Conservation (phyloP, 192 early-diverging fungal species). For the Entomortierella parvispora region DNA sequence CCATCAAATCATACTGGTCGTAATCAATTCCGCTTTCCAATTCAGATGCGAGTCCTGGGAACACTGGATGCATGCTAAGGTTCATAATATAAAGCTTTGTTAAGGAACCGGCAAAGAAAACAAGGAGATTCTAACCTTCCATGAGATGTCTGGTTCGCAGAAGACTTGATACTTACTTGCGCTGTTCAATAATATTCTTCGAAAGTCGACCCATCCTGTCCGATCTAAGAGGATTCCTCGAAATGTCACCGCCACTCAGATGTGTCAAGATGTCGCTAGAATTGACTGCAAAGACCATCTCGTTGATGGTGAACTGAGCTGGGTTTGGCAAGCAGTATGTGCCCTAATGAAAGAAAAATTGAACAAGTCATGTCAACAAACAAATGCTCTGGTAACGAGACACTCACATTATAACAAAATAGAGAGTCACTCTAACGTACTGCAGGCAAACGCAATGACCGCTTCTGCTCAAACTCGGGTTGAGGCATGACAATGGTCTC, state of each 20-base stretch:
- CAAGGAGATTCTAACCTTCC: too few species aligned
- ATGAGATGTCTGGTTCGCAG: too few species aligned
- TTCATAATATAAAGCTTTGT: not conserved
- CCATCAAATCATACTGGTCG: slow-evolving; percentile 53
- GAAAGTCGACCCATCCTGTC: slow-evolving; percentile 80
- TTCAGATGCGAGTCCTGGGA: slow-evolving; percentile 63
- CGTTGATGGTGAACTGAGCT: slow-evolving; percentile 85
- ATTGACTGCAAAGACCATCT: slow-evolving; percentile 79
- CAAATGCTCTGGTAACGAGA: not conserved
- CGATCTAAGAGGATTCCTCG: slow-evolving; percentile 38
- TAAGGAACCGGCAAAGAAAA: not conserved
- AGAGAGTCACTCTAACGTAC: slow-evolving; percentile 24
- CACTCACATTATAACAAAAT: not conserved
- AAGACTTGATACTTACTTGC: too few species aligned
- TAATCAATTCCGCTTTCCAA: slow-evolving; percentile 47
- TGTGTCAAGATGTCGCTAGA: slow-evolving; percentile 83
- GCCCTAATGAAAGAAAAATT: slow-evolving; percentile 13
- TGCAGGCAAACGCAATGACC: slow-evolving; percentile 58
- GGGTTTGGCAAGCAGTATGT: slow-evolving; percentile 78
- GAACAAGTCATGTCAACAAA: not conserved
- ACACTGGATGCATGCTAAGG: slow-evolving; percentile 90
- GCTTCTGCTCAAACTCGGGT: slow-evolving; percentile 59
- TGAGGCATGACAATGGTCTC: slow-evolving; percentile 87
- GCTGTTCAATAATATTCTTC: slow-evolving; percentile 83
- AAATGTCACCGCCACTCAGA: slow-evolving; percentile 74